Percentiles rank a stretch among this genome's conserved stretches.
Conservation (phyloP, 2,329 filamentous ascomycete genomes). For the Dendrostoma leiphaemia region DNA sequence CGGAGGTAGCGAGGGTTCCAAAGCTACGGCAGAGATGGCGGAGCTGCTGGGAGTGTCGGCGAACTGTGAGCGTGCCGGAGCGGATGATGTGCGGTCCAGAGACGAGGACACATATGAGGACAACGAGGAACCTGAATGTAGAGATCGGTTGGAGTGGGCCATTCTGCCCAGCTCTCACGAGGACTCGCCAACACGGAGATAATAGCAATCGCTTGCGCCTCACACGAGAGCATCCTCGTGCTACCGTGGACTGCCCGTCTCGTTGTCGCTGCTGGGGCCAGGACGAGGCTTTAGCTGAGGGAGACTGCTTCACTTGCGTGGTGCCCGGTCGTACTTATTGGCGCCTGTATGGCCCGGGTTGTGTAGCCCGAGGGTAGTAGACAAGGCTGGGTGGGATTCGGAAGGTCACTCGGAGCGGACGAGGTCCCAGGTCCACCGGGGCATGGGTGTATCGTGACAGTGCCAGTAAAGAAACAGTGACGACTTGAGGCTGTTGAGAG, state of each 20-base stretch:
- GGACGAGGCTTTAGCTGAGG: not conserved
- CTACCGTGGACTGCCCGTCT: not conserved
- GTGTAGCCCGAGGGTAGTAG: not conserved
- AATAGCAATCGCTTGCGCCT: not conserved
- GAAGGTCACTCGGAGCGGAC: not conserved
- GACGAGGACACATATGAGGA: slow-evolving; percentile 49
- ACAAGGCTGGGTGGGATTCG: not conserved
- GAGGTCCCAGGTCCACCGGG: not conserved
- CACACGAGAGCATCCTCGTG: slow-evolving; percentile 9
- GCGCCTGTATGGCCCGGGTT: not conserved
- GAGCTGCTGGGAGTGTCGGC: slow-evolving; percentile 45
- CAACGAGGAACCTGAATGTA: slow-evolving; percentile 40
- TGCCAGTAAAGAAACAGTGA: not conserved
- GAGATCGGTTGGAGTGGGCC: slow-evolving; percentile 28
- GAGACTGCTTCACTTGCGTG: not conserved
- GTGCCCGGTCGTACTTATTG: not conserved
- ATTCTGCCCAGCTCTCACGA: slow-evolving; percentile 28
- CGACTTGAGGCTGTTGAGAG: not conserved
- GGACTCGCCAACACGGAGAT: slow-evolving; percentile 5
- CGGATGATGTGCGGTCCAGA: slow-evolving; percentile 38
- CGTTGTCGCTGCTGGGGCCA: not conserved
- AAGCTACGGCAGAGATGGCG: slow-evolving; percentile 41
- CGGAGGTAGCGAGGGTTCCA: slow-evolving; percentile 38
- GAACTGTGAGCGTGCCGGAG: slow-evolving; percentile 39
- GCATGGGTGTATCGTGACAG: not conserved